A percentile compares a stretch with the other conserved stretches of the same genome.
Evolutionary conservation across 1,139 yeast species (phyloP).

Genomic region (Blastobotrys aristatus): DNA sequence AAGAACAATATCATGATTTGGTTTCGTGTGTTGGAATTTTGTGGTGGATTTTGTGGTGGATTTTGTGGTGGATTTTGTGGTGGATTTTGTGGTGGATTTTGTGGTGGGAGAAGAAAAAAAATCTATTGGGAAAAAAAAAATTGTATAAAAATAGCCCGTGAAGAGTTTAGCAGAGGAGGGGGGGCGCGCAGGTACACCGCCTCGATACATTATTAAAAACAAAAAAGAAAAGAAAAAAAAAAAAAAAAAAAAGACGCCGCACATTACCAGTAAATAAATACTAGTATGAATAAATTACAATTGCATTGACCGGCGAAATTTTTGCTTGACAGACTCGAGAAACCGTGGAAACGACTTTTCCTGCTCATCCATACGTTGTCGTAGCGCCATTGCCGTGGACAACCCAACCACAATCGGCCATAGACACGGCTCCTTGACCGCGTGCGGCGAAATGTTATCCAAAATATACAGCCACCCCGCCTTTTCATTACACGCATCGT

Average conservation of each 20-base stretch:
- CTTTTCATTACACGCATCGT: conserved; percentile 24
- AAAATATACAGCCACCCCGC: conserved; percentile 27
- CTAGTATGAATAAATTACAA: neutral
- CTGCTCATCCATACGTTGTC: conserved; percentile 16
- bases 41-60: neutral
- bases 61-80: neutral
- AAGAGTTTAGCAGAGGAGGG: neutral
- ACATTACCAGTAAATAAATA: too few species aligned
- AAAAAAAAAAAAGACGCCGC: too few species aligned
- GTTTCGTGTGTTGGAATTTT: neutral
- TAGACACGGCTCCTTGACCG: conserved; percentile 13
- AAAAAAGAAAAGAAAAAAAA: too few species aligned
- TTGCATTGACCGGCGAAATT: conserved; percentile 6
- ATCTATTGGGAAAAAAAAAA: neutral
- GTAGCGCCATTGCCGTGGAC: conserved; percentile 19
- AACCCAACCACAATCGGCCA: conserved; percentile 22
- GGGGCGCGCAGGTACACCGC: neutral
- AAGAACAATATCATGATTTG: too few species aligned
- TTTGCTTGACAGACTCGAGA: conserved; percentile 11
- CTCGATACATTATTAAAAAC: neutral
- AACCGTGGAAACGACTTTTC: conserved; percentile 12
- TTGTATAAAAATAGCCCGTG: neutral
- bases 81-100: neutral
- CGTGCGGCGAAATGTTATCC: conserved; percentile 12
- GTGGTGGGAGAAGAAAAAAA: neutral